Conservation (phyloP, 306 rosid species). For the Prunus kanzakura region DNA sequence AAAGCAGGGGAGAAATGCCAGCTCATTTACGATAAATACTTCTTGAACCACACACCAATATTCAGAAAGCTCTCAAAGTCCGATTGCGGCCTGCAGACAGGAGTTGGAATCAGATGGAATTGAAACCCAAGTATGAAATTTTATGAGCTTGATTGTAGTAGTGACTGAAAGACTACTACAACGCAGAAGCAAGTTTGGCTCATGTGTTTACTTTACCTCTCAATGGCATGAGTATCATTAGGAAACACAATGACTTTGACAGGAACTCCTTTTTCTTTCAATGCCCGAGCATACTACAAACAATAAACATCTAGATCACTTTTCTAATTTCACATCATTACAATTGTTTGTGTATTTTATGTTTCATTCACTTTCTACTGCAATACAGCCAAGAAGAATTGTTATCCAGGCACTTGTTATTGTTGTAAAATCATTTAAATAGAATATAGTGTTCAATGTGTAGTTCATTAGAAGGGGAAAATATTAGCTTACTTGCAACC, state of each 20-base stretch:
- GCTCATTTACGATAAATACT: slow-evolving; percentile 58
- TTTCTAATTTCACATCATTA: background rate
- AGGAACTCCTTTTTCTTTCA: slow-evolving; percentile 73
- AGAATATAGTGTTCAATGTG: background rate
- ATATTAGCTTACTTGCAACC: slow-evolving; percentile 14
- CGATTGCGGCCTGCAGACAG: slow-evolving; percentile 69
- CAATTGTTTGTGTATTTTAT: background rate
- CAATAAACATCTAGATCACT: slow-evolving; percentile 23
- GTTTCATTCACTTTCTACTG: background rate
- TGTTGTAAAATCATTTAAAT: background rate
- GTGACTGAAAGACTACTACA: background rate
- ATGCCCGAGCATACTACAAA: slow-evolving; percentile 75
- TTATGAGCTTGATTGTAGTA: background rate
- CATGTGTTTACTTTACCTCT: slow-evolving; percentile 62
- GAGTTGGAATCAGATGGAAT: background rate
- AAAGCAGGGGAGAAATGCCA: background rate
- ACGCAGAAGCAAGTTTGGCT: slow-evolving; percentile 1
- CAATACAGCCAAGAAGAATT: background rate
- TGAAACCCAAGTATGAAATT: background rate
- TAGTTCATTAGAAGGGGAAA: background rate
- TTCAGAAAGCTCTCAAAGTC: slow-evolving; percentile 87
- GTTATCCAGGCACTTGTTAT: background rate
- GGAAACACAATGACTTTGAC: slow-evolving; percentile 76
- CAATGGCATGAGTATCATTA: slow-evolving; percentile 67
- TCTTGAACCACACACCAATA: slow-evolving; percentile 85